Evolutionary conservation across 495 filamentous ascomycete genomes (phyloP).

Genomic region (Durotheca rogersii): DNA sequence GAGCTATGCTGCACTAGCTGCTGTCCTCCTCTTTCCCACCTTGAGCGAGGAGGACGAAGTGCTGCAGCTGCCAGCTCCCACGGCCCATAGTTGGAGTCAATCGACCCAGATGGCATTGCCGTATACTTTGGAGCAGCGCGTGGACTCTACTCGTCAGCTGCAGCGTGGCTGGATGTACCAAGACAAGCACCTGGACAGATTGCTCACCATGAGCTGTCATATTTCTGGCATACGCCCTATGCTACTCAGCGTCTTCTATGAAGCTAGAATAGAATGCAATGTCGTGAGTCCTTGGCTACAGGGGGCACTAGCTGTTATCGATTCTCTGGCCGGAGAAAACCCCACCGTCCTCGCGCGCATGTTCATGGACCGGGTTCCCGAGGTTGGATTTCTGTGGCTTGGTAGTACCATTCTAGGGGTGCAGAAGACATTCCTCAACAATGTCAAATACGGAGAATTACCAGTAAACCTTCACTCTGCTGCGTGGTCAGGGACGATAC

Average conservation of each 20-base stretch:
- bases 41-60: neutral
- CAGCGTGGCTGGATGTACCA: neutral
- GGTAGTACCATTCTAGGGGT: slow-evolving; percentile 14
- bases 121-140: too few relatives aligned
- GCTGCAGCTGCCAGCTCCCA: neutral
- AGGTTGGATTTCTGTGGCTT: slow-evolving; percentile 16
- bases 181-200: neutral
- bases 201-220: slow-evolving; percentile 7
- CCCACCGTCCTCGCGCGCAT: slow-evolving; percentile 12
- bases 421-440: slow-evolving; percentile 5
- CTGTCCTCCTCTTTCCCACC: slow-evolving; percentile 15
- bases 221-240: slow-evolving; percentile 11
- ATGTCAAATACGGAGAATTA: slow-evolving; percentile 12
- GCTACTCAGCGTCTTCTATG: slow-evolving; percentile 21
- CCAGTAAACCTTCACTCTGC: slow-evolving; percentile 21
- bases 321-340: neutral
- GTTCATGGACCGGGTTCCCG: slow-evolving; percentile 21
- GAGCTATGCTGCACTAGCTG: slow-evolving; percentile 18
- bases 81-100: neutral
- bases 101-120: neutral
- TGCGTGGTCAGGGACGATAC: slow-evolving; percentile 15
- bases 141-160: neutral
- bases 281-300: slow-evolving; percentile 23
- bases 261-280: slow-evolving; percentile 20
- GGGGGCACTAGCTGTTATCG: slow-evolving; percentile 15